Evolutionary conservation across 306 rosid genomes (phyloP).

Genomic region (Psophocarpus tetragonolobus): DNA sequence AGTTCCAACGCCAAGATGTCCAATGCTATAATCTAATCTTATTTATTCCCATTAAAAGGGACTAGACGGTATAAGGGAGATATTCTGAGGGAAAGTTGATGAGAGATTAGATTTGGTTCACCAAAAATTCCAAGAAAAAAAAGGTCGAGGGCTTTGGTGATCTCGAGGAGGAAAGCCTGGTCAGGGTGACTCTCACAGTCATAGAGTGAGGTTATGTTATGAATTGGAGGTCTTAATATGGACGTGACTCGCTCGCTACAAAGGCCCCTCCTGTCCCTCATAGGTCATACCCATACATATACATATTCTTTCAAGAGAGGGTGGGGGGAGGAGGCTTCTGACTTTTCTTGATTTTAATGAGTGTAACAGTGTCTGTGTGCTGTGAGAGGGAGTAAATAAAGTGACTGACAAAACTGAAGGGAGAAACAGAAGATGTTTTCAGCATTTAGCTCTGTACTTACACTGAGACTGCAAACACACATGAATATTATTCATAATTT

Average conservation of each 20-base stretch:
- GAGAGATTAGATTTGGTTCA: slow-evolving; percentile 51
- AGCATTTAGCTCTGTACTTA: slow-evolving; percentile 33
- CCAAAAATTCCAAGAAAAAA: slow-evolving; percentile 48
- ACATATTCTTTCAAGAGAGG: slow-evolving; percentile 40
- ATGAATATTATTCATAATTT: background rate
- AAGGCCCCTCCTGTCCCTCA: slow-evolving; percentile 41
- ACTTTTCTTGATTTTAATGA: slow-evolving; percentile 45
- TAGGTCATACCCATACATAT: slow-evolving; percentile 22
- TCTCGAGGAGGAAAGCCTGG: slow-evolving; percentile 49
- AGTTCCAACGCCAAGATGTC: slow-evolving; percentile 26
- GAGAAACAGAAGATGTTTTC: slow-evolving; percentile 41
- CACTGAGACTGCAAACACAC: slow-evolving; percentile 4
- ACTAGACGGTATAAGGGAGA: slow-evolving; percentile 35
- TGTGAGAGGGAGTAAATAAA: slow-evolving; percentile 34
- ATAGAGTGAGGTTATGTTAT: slow-evolving; percentile 30
- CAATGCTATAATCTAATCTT: background rate
- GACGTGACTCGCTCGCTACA: slow-evolving; percentile 33
- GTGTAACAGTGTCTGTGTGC: slow-evolving; percentile 42
- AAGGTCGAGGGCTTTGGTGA: slow-evolving; percentile 44
- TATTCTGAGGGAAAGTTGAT: slow-evolving; percentile 44
- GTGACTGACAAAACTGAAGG: slow-evolving; percentile 47
- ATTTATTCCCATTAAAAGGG: slow-evolving; percentile 25
- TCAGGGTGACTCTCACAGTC: background rate
- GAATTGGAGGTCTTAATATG: slow-evolving; percentile 56
- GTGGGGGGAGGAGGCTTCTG: slow-evolving; percentile 33